phyloP scores from a whole-genome alignment of 495 filamentous ascomycete species.

The Apodospora peruviana region DNA sequence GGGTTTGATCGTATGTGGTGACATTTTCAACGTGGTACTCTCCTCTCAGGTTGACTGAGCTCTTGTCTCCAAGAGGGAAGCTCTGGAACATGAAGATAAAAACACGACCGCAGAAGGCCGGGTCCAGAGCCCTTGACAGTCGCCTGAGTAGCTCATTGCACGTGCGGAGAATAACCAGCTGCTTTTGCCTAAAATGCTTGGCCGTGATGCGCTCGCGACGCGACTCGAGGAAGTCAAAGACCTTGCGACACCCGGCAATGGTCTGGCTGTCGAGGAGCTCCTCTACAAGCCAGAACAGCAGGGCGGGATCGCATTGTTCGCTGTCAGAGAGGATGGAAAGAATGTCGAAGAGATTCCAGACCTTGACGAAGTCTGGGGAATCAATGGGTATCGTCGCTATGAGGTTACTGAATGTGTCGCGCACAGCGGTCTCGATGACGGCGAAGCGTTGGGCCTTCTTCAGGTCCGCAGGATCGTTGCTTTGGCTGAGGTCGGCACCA shows the following conservation, averaged over 20 bases:
- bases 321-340: conserved; percentile 78
- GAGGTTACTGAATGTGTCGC: conserved; percentile 68
- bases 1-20: conserved; percentile 69
- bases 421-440: conserved; percentile 70
- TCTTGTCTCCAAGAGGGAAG: conserved; percentile 91
- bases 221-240: conserved; percentile 93
- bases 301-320: conserved; percentile 76
- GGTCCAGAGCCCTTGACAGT: conserved; percentile 89
- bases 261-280: conserved; percentile 95
- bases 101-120: conserved; percentile 92
- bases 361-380: conserved; percentile 65
- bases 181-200: conserved; percentile 80
- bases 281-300: conserved; percentile 86
- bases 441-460: conserved; percentile 50
- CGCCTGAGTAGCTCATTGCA: conserved; percentile 93
- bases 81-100: conserved; percentile 98
- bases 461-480: conserved; percentile 18
- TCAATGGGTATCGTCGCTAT: conserved; percentile 68
- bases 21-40: conserved; percentile 96
- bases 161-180: conserved; percentile 77
- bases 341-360: conserved; percentile 93
- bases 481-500: conserved; percentile 9
- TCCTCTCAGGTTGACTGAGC: conserved; percentile 91
- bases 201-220: conserved; percentile 79
- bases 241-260: conserved; percentile 77